phyloP scores from a whole-genome alignment of 2,329 filamentous ascomycete species.

The Penicillium brasilianum region DNA sequence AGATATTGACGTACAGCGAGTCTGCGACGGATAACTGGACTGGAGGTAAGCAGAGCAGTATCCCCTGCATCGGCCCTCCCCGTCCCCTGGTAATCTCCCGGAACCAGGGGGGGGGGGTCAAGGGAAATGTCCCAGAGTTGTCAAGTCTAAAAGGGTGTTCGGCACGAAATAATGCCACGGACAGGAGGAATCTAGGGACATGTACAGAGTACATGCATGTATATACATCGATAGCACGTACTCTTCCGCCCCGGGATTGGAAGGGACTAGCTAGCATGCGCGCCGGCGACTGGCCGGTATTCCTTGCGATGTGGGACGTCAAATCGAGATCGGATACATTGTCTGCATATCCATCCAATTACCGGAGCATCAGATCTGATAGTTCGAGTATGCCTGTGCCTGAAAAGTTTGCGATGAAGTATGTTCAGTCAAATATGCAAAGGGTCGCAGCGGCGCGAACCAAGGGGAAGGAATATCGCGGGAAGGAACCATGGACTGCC shows the following conservation, averaged over 20 bases:
- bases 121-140: background rate
- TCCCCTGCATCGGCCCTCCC: slow-evolving; percentile 18
- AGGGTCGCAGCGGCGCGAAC: slow-evolving; percentile 12
- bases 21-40: no score
- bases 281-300: background rate
- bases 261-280: background rate
- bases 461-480: slow-evolving; percentile 16
- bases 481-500: slow-evolving; percentile 33
- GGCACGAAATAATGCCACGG: background rate
- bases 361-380: background rate
- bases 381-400: no score
- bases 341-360: background rate
- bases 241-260: background rate
- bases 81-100: slow-evolving; percentile 2
- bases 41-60: background rate
- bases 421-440: background rate
- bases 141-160: background rate
- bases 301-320: no score
- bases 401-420: background rate
- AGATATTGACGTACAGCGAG: no score
- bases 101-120: background rate
- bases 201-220: background rate
- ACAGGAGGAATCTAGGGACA: background rate
- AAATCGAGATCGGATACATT: background rate
- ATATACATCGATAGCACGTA: background rate